These are phyloP conservation scores for Mercurialis annua DNA, from an alignment of 345 rosid species.

Conservation along the genomic window DNA sequence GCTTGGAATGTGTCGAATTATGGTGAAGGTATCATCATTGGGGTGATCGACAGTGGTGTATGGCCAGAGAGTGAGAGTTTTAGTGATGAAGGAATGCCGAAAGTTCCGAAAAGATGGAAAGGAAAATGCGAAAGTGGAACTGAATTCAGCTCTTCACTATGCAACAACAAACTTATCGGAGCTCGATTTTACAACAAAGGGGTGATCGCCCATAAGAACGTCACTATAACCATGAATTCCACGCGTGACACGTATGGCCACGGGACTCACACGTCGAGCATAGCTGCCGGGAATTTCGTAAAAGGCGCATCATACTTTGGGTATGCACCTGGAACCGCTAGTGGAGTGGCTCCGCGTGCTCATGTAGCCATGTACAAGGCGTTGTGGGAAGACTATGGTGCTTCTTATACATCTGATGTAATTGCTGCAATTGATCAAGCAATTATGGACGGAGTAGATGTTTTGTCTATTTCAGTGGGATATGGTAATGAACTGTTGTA, in stretches of 20 bases:
- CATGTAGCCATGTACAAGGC: slow-evolving; percentile 34
- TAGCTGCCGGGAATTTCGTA: slow-evolving; percentile 31
- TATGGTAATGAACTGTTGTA: slow-evolving; percentile 7
- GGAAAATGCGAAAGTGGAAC: slow-evolving; percentile 29
- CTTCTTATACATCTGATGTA: slow-evolving; percentile 22
- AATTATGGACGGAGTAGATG: slow-evolving; percentile 20
- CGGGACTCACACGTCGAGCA: slow-evolving; percentile 33
- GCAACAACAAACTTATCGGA: slow-evolving; percentile 37
- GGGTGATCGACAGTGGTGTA: slow-evolving; percentile 32
- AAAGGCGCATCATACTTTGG: slow-evolving; percentile 30
- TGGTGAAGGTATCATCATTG: slow-evolving; percentile 22
- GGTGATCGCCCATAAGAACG: slow-evolving; percentile 10
- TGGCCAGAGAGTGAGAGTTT: slow-evolving; percentile 40
- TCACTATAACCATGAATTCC: slow-evolving; percentile 27
- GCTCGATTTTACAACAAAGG: slow-evolving; percentile 31
- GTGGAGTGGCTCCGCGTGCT: slow-evolving; percentile 22
- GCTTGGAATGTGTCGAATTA: slow-evolving; percentile 19
- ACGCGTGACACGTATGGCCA: slow-evolving; percentile 25
- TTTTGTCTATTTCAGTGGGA: slow-evolving; percentile 24
- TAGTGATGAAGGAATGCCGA: slow-evolving; percentile 29
- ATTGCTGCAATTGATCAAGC: slow-evolving; percentile 25
- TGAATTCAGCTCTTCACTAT: slow-evolving; percentile 24
- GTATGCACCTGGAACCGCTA: slow-evolving; percentile 22
- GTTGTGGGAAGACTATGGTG: slow-evolving; percentile 23
- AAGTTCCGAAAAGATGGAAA: slow-evolving; percentile 33